Conservation (phyloP, 768 basidiomycete species). For the Hygrocybe coccinea region DNA sequence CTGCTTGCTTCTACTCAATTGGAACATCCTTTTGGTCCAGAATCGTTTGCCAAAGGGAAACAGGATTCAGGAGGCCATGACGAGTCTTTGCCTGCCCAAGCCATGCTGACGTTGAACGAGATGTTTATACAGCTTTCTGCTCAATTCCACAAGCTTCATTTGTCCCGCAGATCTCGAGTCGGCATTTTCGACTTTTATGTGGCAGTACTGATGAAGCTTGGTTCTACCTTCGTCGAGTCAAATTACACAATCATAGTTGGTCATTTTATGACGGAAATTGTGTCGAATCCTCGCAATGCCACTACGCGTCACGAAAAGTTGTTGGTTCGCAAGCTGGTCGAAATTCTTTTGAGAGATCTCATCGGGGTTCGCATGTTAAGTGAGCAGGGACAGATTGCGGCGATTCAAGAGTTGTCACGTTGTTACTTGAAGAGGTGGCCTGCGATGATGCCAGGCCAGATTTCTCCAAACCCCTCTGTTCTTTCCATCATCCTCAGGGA, state of each 20-base stretch:
- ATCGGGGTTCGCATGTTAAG: slow-evolving; percentile 85
- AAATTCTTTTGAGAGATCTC: slow-evolving; percentile 75
- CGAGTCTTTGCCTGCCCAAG: slow-evolving; percentile 38
- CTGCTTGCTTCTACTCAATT: slow-evolving; percentile 80
- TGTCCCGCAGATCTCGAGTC: slow-evolving; percentile 67
- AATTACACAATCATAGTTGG: slow-evolving; percentile 76
- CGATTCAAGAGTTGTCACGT: slow-evolving; percentile 80
- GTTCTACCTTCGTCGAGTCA: slow-evolving; percentile 69
- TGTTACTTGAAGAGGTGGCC: slow-evolving; percentile 89
- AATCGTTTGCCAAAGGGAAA: slow-evolving; percentile 53
- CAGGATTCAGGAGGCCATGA: slow-evolving; percentile 62
- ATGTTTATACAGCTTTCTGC: slow-evolving; percentile 79
- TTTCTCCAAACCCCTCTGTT: slow-evolving; percentile 59
- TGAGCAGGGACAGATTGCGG: slow-evolving; percentile 89
- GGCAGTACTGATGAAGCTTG: slow-evolving; percentile 69
- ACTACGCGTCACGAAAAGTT: slow-evolving; percentile 69
- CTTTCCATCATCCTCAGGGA: slow-evolving; percentile 76
- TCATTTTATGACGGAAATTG: slow-evolving; percentile 77
- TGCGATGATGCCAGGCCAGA: slow-evolving; percentile 83
- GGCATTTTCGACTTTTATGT: slow-evolving; percentile 89
- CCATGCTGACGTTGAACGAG: slow-evolving; percentile 66
- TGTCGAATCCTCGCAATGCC: slow-evolving; percentile 51
- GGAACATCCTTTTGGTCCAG: slow-evolving; percentile 43
- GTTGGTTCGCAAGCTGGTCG: slow-evolving; percentile 65
- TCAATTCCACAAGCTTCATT: slow-evolving; percentile 71